Evolutionary conservation across 108 stramenopile species (phyloP).

Genomic region (Pseudonitzschia pungens): DNA sequence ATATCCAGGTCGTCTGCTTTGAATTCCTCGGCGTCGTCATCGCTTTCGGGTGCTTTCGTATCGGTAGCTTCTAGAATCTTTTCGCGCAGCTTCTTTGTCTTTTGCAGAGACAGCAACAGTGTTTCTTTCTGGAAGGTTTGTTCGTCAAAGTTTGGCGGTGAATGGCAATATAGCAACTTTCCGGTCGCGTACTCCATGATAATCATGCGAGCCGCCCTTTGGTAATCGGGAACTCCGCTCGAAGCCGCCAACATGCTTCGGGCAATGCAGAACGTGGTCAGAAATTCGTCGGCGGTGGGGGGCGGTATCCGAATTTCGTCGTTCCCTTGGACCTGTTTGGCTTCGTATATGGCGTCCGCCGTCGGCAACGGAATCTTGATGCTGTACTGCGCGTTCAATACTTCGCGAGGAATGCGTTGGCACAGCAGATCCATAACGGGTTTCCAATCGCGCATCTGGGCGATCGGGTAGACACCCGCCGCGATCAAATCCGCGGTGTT

Average conservation of each 20-base stretch:
- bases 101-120: slow-evolving; percentile 55
- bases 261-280: slow-evolving; percentile 90
- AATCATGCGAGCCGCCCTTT: slow-evolving; percentile 88
- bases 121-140: slow-evolving; percentile 66
- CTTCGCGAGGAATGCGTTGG: slow-evolving; percentile 85
- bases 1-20: slow-evolving; percentile 29
- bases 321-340: slow-evolving; percentile 15
- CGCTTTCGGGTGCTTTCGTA: not conserved
- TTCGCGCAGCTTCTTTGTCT: slow-evolving; percentile 65
- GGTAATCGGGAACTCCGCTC: slow-evolving; percentile 91
- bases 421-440: slow-evolving; percentile 89
- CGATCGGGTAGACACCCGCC: slow-evolving; percentile 96
- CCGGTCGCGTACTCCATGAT: slow-evolving; percentile 96
- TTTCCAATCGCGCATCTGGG: slow-evolving; percentile 96
- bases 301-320: slow-evolving; percentile 49
- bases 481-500: slow-evolving; percentile 94
- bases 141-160: slow-evolving; percentile 75
- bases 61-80: slow-evolving; percentile 23
- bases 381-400: slow-evolving; percentile 89
- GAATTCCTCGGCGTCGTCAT: slow-evolving; percentile 41
- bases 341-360: slow-evolving; percentile 57
- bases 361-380: slow-evolving; percentile 81
- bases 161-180: slow-evolving; percentile 89
- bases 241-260: slow-evolving; percentile 88
- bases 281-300: slow-evolving; percentile 80